A percentile compares a stretch with the other conserved stretches of the same genome.
phyloP scores from a whole-genome alignment of 768 basidiomycete genomes.

The Boletus edulis region DNA sequence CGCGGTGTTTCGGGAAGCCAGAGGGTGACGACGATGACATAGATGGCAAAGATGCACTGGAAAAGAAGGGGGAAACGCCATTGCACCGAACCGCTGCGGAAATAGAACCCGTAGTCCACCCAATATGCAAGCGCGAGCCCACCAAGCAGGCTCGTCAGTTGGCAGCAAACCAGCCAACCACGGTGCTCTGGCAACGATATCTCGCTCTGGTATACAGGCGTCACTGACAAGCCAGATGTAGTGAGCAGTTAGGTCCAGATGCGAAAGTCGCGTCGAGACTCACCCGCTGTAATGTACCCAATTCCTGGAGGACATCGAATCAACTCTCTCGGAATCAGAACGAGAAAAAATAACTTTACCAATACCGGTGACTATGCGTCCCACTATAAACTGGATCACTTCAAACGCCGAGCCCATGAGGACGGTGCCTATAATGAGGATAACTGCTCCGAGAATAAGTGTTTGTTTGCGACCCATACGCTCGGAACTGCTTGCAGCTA shows the following conservation, averaged over 20 bases:
- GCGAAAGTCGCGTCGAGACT: not conserved
- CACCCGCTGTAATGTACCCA: not conserved
- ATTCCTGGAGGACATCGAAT: not conserved
- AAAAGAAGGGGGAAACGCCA: not conserved
- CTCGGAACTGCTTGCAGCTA: slow-evolving; percentile 11
- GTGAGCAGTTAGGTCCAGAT: not conserved
- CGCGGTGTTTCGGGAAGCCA: not conserved
- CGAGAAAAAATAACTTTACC: not conserved
- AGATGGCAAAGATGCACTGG: not conserved
- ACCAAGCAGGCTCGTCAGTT: not conserved
- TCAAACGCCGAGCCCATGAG: not conserved
- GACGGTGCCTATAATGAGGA: not conserved
- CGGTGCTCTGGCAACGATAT: not conserved
- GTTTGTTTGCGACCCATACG: slow-evolving; percentile 12
- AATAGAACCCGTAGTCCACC: not conserved
- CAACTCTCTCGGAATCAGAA: not conserved
- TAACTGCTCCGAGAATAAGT: not conserved
- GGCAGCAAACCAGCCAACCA: not conserved
- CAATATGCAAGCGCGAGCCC: not conserved
- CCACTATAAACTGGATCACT: not conserved
- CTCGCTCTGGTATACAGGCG: not conserved
- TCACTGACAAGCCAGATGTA: not conserved
- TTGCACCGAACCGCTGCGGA: not conserved
- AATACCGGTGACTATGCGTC: not conserved
- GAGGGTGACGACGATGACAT: not conserved